phyloP scores from a whole-genome alignment of 2,329 filamentous ascomycete species.

The Thelonectria rubi region DNA sequence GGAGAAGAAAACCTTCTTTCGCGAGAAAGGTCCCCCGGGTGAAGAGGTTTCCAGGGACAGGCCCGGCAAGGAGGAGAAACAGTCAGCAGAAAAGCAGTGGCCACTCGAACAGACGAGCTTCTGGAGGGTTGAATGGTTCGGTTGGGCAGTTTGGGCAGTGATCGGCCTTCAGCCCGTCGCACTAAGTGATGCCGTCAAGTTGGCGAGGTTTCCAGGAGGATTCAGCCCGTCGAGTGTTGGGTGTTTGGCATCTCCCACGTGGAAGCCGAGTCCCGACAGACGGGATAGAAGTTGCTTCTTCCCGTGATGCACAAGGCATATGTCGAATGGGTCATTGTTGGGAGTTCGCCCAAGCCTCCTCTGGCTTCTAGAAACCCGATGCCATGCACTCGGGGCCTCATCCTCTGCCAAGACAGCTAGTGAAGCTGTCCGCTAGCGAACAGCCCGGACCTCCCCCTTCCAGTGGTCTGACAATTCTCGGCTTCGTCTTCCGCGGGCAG shows the following conservation, averaged over 20 bases:
- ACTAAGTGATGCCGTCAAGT: constrained; percentile 8
- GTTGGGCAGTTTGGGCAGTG: constrained; percentile 19
- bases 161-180: constrained; percentile 16
- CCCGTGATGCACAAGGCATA: not conserved
- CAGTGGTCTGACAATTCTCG: not conserved
- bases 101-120: not conserved
- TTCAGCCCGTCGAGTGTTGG: not conserved
- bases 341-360: not conserved
- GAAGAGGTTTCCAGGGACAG: not conserved
- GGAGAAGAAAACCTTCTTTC: constrained; percentile 6
- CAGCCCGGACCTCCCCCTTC: not conserved
- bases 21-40: not conserved
- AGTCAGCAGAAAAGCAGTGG: not conserved
- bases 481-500: not conserved
- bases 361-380: not conserved
- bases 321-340: not conserved
- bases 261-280: not conserved
- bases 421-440: not conserved
- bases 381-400: not conserved
- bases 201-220: not conserved
- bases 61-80: not conserved
- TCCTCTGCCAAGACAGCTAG: too few species aligned
- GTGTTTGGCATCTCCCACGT: not conserved
- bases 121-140: not conserved
- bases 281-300: not conserved